Base-by-base conservation (phyloP, 257 asterid genomes). In the Ocimum tenuiflorum region DNA sequence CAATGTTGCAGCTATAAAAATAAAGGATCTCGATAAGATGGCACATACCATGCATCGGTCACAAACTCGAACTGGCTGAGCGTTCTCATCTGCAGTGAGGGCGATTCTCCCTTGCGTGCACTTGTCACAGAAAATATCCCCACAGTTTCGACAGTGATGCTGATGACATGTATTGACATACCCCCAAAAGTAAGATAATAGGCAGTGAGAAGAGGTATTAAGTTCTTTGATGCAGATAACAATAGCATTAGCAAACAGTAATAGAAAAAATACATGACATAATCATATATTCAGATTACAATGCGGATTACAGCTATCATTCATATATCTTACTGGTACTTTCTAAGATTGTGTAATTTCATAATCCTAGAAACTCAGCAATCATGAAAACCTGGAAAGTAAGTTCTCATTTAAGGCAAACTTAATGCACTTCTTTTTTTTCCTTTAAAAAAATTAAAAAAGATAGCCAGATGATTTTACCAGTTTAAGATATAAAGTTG, bases 121-220 rank as follows among this genome's bases (percentile, higher is more conserved):
- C 79, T 88, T 91, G 82, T 91, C 97, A 80, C 97, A 91, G 81
- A 88, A 91, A 59, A 91, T 80, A 73, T 91, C 96, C 69, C 97
- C 97, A 74, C 97, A 88, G 77, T 88, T 91, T 55, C 96, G 75
- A 76, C 97, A 91, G 70, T 91, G 97, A 79, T 91, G 94, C 94
- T 91, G 87, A 74, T 38, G 66, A 65, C 63, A 68, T 22, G 63
- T 33, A 75, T 58, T 19, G 27, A 68, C 41, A 10, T 10, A 36
- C 2, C 48, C 29, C 48, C 18, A 59, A 58, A 71, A 33, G 38
- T 35, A 63, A 19, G 14, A 74, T 71, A 61, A 17, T 31, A 65
- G 35, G 6, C 27, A 52, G 43, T 57, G 20, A 65, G 69, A 55
- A 47, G n/a, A 53, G 51, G 39, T 63, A 65, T 14, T 22, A 72